Percentiles rank a stretch among this genome's conserved stretches.
Evolutionary conservation across 2,329 filamentous ascomycete genomes (phyloP).

Genomic region (Metarhizium anisopliae): DNA sequence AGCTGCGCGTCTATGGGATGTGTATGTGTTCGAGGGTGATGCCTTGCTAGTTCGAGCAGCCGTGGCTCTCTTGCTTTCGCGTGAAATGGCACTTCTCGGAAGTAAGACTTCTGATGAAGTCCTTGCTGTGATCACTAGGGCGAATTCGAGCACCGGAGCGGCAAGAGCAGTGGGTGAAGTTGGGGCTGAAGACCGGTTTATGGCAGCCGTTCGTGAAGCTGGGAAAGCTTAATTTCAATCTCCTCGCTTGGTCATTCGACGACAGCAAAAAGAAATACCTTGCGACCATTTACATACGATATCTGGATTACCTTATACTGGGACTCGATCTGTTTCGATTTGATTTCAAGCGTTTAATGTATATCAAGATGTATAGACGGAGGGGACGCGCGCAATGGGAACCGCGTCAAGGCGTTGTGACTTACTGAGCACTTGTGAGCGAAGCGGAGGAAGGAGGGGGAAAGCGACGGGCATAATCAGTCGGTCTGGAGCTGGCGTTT

Average conservation of each 20-base stretch:
- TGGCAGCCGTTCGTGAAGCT: conserved; percentile 25
- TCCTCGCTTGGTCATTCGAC: background rate
- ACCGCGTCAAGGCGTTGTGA: conserved; percentile 10
- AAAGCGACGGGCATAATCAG: background rate
- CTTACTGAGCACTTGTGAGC: background rate
- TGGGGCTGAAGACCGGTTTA: conserved; percentile 39
- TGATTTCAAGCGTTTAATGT: conserved; percentile 14
- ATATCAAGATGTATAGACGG: conserved; percentile 14
- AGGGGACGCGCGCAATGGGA: background rate
- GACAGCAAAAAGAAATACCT: background rate
- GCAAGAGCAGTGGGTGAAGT: conserved; percentile 28
- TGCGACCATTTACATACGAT: background rate
- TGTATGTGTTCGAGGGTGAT: conserved; percentile 77
- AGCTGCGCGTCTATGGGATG: conserved; percentile 67
- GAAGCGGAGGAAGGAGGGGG: background rate
- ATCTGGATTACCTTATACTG: background rate
- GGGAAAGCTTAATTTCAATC: conserved; percentile 20
- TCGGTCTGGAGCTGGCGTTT: background rate
- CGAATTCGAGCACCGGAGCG: conserved; percentile 19
- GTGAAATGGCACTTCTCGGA: conserved; percentile 42
- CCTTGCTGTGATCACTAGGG: conserved; percentile 24
- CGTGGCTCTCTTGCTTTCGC: conserved; percentile 53
- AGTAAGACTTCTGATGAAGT: conserved; percentile 37
- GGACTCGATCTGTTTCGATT: conserved; percentile 6
- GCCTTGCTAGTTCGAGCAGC: conserved; percentile 60